Conservation (phyloP, 176 grass and related monocot genomes). For the Bonia amplexicaulis region DNA sequence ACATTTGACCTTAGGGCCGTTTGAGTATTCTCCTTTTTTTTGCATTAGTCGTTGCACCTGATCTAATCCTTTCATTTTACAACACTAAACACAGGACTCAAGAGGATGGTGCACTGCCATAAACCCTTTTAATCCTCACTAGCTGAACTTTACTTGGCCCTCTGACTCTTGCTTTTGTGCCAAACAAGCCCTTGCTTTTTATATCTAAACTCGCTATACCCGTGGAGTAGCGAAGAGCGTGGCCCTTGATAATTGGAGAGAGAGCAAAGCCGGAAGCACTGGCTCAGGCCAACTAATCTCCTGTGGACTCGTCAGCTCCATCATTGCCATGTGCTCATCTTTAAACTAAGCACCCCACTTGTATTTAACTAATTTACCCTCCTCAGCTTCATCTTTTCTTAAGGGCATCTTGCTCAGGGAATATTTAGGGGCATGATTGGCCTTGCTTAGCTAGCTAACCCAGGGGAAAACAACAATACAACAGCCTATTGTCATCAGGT, state of each 20-base stretch:
- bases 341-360: conserved; percentile 32
- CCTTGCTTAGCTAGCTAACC: not conserved
- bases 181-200: not conserved
- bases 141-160: not conserved
- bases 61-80: not conserved
- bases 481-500: not conserved
- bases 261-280: conserved; percentile 5
- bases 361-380: conserved; percentile 10
- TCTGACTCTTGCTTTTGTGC: not conserved
- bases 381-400: not conserved
- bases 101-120: not conserved
- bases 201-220: not conserved
- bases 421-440: conserved; percentile 38
- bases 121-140: not conserved
- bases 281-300: conserved; percentile 42
- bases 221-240: not conserved
- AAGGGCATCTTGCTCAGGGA: conserved; percentile 15
- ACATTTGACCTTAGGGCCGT: too few relatives aligned
- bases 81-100: not conserved
- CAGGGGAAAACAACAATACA: conserved; percentile 10
- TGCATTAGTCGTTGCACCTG: too few relatives aligned
- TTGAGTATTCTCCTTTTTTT: not conserved
- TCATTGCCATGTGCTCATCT: conserved; percentile 25
- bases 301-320: conserved; percentile 27
- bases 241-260: conserved; percentile 31